Conservation (phyloP, 352 stramenopile genomes). For the Phytophthora citricola region DNA sequence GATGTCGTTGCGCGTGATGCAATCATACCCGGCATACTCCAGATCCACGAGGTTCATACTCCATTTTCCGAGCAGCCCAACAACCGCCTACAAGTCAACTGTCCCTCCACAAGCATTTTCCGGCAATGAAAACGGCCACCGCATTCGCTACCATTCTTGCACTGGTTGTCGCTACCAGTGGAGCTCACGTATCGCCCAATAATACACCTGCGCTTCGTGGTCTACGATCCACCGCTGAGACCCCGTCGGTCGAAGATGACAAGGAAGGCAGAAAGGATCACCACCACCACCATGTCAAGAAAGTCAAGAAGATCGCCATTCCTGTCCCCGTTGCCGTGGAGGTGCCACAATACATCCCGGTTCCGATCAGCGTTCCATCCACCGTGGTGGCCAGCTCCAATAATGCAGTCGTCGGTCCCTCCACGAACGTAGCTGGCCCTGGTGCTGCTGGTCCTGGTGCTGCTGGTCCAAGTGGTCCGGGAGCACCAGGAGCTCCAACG, state of each 20-base stretch:
- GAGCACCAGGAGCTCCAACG: conserved; percentile 12
- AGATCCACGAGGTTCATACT: background rate
- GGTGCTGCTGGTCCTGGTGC: conserved; percentile 4
- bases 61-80: conserved; percentile 9
- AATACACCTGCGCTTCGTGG: conserved; percentile 10
- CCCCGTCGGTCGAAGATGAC: conserved; percentile 7
- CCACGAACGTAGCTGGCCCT: conserved; percentile 12
- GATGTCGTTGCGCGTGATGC: conserved; percentile 12
- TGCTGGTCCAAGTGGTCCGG: background rate
- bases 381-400: conserved; percentile 32
- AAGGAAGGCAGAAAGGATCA: conserved; percentile 21
- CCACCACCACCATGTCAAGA: conserved; percentile 23
- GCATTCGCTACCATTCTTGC: conserved; percentile 22
- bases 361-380: conserved; percentile 31
- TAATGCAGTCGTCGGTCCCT: conserved; percentile 23
- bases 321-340: conserved; percentile 36
- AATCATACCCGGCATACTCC: background rate
- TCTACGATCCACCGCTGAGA: conserved; percentile 12
- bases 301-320: conserved; percentile 46
- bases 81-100: background rate
- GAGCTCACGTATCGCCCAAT: background rate
- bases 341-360: conserved; percentile 35
- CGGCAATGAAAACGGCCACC: conserved; percentile 23
- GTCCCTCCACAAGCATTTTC: background rate
- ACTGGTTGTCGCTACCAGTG: conserved; percentile 16